phyloP scores from a whole-genome alignment of 1,139 yeast species.

The Zygosaccharomyces sapae region DNA sequence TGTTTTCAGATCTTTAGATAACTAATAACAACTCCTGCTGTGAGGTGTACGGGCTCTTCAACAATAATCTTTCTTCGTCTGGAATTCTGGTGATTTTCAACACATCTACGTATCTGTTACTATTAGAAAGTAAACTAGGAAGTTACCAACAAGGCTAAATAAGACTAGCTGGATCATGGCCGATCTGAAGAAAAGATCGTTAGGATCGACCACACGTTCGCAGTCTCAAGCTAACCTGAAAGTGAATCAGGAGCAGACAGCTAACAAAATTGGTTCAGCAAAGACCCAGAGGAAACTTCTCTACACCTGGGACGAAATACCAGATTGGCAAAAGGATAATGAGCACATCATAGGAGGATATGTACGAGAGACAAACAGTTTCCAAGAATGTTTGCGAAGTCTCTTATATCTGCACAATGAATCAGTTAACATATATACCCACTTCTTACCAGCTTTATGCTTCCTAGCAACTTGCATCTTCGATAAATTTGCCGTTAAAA shows the following conservation, averaged over 20 bases:
- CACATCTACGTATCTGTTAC: no score
- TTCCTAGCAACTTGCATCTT: slow-evolving; percentile 34
- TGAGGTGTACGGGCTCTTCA: no score
- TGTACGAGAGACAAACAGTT: slow-evolving; percentile 63
- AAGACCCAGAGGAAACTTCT: slow-evolving; percentile 11
- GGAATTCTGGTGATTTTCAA: no score
- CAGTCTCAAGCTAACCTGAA: background rate
- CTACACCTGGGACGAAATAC: slow-evolving; percentile 49
- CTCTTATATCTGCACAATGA: slow-evolving; percentile 77
- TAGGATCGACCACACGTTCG: slow-evolving; percentile 1
- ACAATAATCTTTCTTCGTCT: no score
- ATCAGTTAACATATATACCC: slow-evolving; percentile 76
- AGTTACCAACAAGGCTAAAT: background rate
- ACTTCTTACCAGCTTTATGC: slow-evolving; percentile 61
- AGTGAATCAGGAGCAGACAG: background rate
- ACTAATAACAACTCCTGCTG: no score
- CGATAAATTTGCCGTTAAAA: slow-evolving; percentile 36
- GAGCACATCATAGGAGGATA: slow-evolving; percentile 72
- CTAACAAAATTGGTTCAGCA: background rate
- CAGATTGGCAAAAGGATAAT: slow-evolving; percentile 85
- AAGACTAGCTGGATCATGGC: background rate
- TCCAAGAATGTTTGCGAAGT: slow-evolving; percentile 48
- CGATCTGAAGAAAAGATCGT: slow-evolving; percentile 7
- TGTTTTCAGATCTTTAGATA: no score
- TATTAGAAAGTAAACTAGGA: no score